A percentile compares a stretch with the other conserved stretches of the same genome.
Evolutionary conservation across 177 flowering plant species (phyloP).

Genomic region (Vitis hybrid): DNA sequence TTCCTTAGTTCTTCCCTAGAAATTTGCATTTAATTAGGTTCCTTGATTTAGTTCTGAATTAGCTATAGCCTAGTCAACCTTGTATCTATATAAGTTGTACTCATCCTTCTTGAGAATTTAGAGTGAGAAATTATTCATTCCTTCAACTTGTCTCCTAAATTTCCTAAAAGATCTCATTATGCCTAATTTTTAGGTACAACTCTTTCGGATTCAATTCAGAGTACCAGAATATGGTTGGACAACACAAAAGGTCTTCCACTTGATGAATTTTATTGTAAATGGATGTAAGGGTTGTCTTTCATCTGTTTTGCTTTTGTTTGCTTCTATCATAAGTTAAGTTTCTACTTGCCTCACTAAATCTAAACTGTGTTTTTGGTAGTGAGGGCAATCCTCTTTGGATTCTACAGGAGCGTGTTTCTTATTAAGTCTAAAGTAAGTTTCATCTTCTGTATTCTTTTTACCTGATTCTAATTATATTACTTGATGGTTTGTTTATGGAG

Average conservation of each 20-base stretch:
- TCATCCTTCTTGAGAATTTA: too few relatives aligned
- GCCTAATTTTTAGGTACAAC: conserved; percentile 55
- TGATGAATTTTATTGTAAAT: conserved; percentile 80
- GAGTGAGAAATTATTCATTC: neutral
- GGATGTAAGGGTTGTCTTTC: conserved; percentile 52
- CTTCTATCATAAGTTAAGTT: neutral
- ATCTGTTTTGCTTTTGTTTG: neutral
- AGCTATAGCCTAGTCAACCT: too few relatives aligned
- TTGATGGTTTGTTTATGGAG: neutral
- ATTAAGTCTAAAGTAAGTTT: conserved; percentile 53
- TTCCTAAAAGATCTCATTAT: neutral
- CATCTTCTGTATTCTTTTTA: neutral
- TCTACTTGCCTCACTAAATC: too few relatives aligned
- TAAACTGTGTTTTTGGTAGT: conserved; percentile 35
- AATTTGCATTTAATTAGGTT: too few relatives aligned
- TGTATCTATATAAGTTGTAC: too few relatives aligned
- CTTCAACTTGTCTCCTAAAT: neutral
- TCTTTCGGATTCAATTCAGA: conserved; percentile 72
- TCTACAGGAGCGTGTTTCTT: conserved; percentile 53
- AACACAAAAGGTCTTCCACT: conserved; percentile 77
- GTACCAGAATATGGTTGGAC: conserved; percentile 93
- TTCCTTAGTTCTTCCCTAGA: too few relatives aligned
- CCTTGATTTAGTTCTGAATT: too few relatives aligned
- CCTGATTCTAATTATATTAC: neutral
- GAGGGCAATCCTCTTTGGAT: conserved; percentile 69